Conservation (phyloP, 352 stramenopile genomes). For the Globisporangium cystogenes region DNA sequence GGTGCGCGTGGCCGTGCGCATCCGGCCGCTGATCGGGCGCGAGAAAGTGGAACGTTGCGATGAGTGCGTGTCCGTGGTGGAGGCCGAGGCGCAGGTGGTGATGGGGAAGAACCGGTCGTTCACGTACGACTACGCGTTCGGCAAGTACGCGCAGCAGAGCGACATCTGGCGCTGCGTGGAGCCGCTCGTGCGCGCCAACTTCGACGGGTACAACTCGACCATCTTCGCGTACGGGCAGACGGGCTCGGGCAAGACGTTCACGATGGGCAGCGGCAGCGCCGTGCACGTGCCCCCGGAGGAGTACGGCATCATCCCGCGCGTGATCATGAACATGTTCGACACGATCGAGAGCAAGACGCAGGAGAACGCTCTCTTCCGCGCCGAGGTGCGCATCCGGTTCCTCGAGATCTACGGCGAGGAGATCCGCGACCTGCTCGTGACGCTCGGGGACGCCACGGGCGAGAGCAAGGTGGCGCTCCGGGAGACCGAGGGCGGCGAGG, state of each 20-base stretch:
- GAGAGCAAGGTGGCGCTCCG: conserved; percentile 80
- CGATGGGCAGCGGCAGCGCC: conserved; percentile 84
- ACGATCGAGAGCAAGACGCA: conserved; percentile 57
- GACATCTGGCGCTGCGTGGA: conserved; percentile 85
- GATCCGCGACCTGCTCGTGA: conserved; percentile 85
- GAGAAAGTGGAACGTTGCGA: conserved; percentile 88
- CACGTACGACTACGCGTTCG: conserved; percentile 89
- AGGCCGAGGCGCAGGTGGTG: conserved; percentile 79
- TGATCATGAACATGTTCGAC: conserved; percentile 83
- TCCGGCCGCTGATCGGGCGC: conserved; percentile 81
- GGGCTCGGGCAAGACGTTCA: conserved; percentile 85
- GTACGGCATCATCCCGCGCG: conserved; percentile 84
- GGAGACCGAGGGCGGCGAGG: conserved; percentile 74
- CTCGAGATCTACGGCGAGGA: conserved; percentile 92
- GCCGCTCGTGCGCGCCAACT: conserved; percentile 71
- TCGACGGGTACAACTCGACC: conserved; percentile 88
- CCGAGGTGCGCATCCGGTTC: conserved; percentile 81
- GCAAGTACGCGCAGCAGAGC: conserved; percentile 77
- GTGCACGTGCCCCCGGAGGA: conserved; percentile 75
- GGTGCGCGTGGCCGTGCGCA: conserved; percentile 81
- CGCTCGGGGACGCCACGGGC: conserved; percentile 46
- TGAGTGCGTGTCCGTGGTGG: conserved; percentile 82
- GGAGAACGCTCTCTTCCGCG: conserved; percentile 55
- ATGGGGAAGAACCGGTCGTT: conserved; percentile 87
- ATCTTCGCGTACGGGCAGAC: conserved; percentile 90